phyloP scores from a whole-genome alignment of 1,284 basidiomycete species.

The Singerocomus rubriflavus region DNA sequence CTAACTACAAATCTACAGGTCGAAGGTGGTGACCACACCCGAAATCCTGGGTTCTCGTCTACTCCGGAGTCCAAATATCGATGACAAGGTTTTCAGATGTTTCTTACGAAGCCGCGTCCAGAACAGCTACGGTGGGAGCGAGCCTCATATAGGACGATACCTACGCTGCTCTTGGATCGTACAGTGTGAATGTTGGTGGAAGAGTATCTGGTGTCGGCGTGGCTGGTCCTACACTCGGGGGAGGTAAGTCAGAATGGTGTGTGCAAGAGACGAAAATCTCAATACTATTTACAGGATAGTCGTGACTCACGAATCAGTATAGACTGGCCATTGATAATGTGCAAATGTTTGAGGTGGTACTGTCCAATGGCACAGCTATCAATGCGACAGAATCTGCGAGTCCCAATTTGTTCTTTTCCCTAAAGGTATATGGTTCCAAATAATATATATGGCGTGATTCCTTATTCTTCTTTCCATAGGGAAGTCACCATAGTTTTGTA shows the following conservation, averaged over 20 bases:
- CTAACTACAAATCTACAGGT: constrained; percentile 8
- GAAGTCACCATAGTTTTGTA: constrained; percentile 60
- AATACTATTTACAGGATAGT: constrained; percentile 5
- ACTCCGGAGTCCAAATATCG: constrained; percentile 12
- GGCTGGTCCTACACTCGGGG: constrained; percentile 34
- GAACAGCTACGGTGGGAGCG: constrained; percentile 46
- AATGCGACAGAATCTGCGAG: constrained; percentile 37
- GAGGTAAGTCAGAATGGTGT: constrained; percentile 41
- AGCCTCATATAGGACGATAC: constrained; percentile 45
- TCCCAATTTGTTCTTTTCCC: constrained; percentile 40
- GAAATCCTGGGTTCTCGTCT: constrained; percentile 30
- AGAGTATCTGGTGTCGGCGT: constrained; percentile 44
- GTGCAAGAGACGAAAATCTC: constrained; percentile 21
- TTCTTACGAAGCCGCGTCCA: constrained; percentile 24
- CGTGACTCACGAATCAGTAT: constrained; percentile 32
- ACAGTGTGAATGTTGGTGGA: constrained; percentile 42
- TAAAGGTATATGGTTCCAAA: constrained; percentile 36
- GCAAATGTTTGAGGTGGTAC: constrained; percentile 45
- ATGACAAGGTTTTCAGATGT: constrained; percentile 12
- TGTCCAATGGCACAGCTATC: constrained; percentile 42
- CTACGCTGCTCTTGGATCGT: constrained; percentile 40
- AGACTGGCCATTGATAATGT: constrained; percentile 52
- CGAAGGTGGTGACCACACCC: constrained; percentile 42
- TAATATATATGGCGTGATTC: background rate
- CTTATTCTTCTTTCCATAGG: constrained; percentile 31